These are phyloP conservation scores for Amanita rubescens DNA, from an alignment of 768 basidiomycete genomes.

Conservation along the genomic window DNA sequence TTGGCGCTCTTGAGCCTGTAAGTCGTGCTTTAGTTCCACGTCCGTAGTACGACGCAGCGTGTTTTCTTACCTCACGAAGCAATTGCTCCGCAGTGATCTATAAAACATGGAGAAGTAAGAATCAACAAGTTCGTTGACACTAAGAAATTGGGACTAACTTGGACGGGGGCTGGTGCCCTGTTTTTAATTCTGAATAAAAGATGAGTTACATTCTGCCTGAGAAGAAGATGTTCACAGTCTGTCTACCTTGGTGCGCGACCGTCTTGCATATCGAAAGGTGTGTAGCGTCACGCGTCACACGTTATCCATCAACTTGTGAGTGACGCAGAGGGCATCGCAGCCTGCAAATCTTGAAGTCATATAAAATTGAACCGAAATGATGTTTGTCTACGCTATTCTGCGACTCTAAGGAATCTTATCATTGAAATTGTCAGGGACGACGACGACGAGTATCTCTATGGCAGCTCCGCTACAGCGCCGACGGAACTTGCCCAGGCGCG, in stretches of 20 bases:
- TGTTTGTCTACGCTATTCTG: not conserved
- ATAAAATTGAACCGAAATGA: constrained; percentile 2
- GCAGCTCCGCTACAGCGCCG: constrained; percentile 52
- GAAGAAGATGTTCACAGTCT: constrained; percentile 9
- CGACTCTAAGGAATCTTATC: not conserved
- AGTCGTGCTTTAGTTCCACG: not conserved
- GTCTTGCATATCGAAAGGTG: constrained; percentile 52
- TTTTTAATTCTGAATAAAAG: constrained; percentile 74
- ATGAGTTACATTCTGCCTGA: not conserved
- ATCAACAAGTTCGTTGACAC: not conserved
- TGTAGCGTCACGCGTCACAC: no score
- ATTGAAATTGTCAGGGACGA: constrained; percentile 45
- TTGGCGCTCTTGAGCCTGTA: constrained; percentile 92
- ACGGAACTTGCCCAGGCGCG: not conserved
- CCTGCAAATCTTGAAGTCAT: no score
- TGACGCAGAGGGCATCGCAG: no score
- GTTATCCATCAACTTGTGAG: no score
- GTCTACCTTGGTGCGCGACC: constrained; percentile 68
- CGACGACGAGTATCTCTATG: constrained; percentile 78
- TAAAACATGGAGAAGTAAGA: not conserved
- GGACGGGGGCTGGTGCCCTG: constrained; percentile 88
- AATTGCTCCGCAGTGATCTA: constrained; percentile 99
- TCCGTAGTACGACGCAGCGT: not conserved
- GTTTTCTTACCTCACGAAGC: constrained; percentile 68
- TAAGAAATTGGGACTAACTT: constrained; percentile 41